Percentiles rank a stretch among this genome's conserved stretches.
These are phyloP conservation scores for Pyronema domesticum DNA, from an alignment of 495 filamentous ascomycete genomes.

Conservation along the genomic window DNA sequence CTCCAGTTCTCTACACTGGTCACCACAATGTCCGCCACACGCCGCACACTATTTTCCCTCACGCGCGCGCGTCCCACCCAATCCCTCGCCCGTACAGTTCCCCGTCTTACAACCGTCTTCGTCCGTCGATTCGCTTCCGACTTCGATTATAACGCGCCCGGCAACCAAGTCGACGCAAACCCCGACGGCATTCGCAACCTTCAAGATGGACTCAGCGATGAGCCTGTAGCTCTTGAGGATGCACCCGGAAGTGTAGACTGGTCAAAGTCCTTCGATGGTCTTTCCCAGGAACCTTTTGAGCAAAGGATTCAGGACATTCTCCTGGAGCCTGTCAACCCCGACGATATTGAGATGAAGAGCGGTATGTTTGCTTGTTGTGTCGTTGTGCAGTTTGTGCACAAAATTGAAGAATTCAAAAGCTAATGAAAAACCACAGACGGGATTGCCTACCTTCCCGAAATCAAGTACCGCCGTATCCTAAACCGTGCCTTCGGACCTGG, in stretches of 20 bases:
- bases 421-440: slow-evolving; percentile 44
- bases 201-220: neutral
- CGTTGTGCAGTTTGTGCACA: neutral
- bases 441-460: slow-evolving; percentile 91
- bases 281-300: slow-evolving; percentile 56
- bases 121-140: neutral
- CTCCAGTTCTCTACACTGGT: neutral
- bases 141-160: neutral
- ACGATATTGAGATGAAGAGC: slow-evolving; percentile 81
- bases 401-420: neutral
- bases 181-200: neutral
- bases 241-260: slow-evolving; percentile 51
- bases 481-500: slow-evolving; percentile 88
- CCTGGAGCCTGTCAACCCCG: slow-evolving; percentile 42
- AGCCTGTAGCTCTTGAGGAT: neutral
- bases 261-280: slow-evolving; percentile 80
- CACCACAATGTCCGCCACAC: slow-evolving; percentile 1
- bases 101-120: neutral
- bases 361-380: slow-evolving; percentile 6
- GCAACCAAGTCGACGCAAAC: neutral
- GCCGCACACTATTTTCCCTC: neutral
- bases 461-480: slow-evolving; percentile 88
- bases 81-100: neutral
- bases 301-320: slow-evolving; percentile 58
- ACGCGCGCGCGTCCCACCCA: neutral